Base-by-base conservation (phyloP, 1,284 basidiomycete species). In the Trichosporon faecale region DNA sequence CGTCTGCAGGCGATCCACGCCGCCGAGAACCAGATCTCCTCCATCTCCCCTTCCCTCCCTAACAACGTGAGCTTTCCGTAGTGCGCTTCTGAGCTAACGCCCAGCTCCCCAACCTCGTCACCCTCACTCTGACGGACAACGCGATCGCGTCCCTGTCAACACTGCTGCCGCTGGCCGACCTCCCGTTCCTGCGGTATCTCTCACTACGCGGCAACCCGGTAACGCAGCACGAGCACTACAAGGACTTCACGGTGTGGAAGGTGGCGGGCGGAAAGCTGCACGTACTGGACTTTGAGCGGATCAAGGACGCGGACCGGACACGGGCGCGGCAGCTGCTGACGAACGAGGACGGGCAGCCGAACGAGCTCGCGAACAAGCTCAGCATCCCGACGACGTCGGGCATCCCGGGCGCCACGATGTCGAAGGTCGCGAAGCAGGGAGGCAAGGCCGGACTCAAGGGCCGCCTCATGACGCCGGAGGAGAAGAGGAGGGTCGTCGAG, bases 261-360 rank as follows among this genome's bases (percentile, higher is more conserved):
- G 89, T 81, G 25, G 82, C 77, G 64, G 79, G 84, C 68, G 84
- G 84, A 0, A 80, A 82, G 57, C 88, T 99, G 79, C 91, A 95
- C 86, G 92, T 95, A 82, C 88, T 99, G 79, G 97, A 99, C 88
- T 99, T 93, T 85, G 91, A 93, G 86, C 90, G 96, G 83, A 92
- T 99, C 80, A 92, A 93, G 83, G 94, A 98, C 83, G 80, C 94
- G 89, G 93, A 95, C 85, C 90, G 94, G 71, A 85, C 89, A 81
- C 84, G 88, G 25, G 92, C 89, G 64, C 89, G 88, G 77, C 81
- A 88, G 29, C 84, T 95, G 52, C 94, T 96, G 85, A 85, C 91
- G 35, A 80, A 95, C 91, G 55, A 90, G 90, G 79, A 80, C 68
- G 87, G 88, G 65, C 86, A 92, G 61, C 90, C 91, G 23, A 95